A percentile compares a stretch with the other conserved stretches of the same genome.
phyloP scores from a whole-genome alignment of 2,329 filamentous ascomycete species.

The Colletotrichum ledebouriae region DNA sequence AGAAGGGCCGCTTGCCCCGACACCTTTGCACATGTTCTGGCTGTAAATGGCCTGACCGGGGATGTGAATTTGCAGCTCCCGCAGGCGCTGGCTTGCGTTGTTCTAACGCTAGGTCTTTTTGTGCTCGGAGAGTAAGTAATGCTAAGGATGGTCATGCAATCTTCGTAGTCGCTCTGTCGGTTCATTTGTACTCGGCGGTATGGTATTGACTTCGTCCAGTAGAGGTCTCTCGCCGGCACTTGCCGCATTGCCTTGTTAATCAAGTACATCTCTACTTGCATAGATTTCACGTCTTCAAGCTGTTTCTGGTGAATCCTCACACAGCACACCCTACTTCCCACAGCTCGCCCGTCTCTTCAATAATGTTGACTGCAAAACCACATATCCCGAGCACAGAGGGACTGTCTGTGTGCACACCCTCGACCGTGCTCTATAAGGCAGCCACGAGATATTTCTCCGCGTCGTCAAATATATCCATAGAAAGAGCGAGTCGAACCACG shows the following conservation, averaged over 20 bases:
- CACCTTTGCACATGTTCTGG: conserved; percentile 22
- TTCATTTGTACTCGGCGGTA: not conserved
- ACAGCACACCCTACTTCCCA: conserved; percentile 19
- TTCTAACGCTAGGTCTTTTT: not conserved
- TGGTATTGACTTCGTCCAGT: not conserved
- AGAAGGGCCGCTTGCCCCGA: conserved; percentile 9
- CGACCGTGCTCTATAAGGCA: conserved; percentile 14
- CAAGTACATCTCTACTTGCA: not conserved
- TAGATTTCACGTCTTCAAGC: conserved; percentile 13
- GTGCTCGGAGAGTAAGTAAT: not conserved
- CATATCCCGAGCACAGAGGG: conserved; percentile 27
- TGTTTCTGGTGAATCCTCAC: not conserved
- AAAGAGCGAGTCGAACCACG: conserved; percentile 11
- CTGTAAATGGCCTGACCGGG: conserved; percentile 4
- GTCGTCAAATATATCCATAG: conserved; percentile 13
- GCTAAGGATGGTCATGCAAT: conserved; percentile 12
- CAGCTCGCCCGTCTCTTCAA: conserved; percentile 30
- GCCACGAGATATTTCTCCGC: conserved; percentile 6
- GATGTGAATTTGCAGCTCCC: not conserved
- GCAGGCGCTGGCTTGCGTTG: conserved; percentile 5
- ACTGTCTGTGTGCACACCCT: conserved; percentile 4
- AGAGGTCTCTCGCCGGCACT: conserved; percentile 31
- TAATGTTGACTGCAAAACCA: conserved; percentile 32
- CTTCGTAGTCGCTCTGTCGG: conserved; percentile 24
- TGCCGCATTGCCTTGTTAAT: conserved; percentile 37